Percentiles rank a stretch among this genome's conserved stretches.
Evolutionary conservation across 257 asterid genomes (phyloP).

Genomic region (Catharanthus roseus): DNA sequence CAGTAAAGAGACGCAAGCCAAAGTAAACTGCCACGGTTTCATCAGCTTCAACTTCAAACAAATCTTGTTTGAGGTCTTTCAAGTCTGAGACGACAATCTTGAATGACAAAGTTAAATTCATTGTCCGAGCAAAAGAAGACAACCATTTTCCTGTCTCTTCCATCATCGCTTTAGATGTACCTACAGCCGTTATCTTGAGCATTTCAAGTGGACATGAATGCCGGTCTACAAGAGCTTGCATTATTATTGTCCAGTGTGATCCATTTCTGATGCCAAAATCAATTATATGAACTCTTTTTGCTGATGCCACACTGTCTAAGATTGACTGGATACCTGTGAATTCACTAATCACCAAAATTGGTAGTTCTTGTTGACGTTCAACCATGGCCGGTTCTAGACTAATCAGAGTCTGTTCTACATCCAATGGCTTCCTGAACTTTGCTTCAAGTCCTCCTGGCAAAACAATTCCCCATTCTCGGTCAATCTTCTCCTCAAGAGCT

Average conservation of each 20-base stretch:
- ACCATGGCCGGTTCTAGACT: neutral
- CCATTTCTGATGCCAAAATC: constrained; percentile 5
- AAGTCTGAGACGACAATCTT: constrained; percentile 32
- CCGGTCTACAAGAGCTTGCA: constrained; percentile 52
- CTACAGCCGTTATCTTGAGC: constrained; percentile 48
- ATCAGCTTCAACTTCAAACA: constrained; percentile 22
- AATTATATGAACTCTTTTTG: neutral
- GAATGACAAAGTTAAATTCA: constrained; percentile 37
- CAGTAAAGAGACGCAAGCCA: constrained; percentile 21
- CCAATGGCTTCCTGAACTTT: neutral
- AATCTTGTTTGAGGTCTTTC: constrained; percentile 24
- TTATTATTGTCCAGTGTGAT: constrained; percentile 25
- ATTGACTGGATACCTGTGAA: neutral
- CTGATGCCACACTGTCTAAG: neutral
- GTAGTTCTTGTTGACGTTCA: neutral
- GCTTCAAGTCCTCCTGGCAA: neutral
- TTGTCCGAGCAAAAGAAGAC: constrained; percentile 36
- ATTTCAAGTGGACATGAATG: constrained; percentile 26
- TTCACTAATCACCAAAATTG: neutral
- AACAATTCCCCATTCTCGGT: constrained; percentile 20
- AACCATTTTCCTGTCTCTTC: constrained; percentile 41
- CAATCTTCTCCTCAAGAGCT: constrained; percentile 29
- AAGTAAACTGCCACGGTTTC: constrained; percentile 37
- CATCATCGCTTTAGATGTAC: constrained; percentile 25
- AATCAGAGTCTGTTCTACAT: neutral